Evolutionary conservation across 805 yeast genomes (phyloP), one percentile per base, ranked within the genome.

Genomic region (Metschnikowia noctiluminum): DNA sequence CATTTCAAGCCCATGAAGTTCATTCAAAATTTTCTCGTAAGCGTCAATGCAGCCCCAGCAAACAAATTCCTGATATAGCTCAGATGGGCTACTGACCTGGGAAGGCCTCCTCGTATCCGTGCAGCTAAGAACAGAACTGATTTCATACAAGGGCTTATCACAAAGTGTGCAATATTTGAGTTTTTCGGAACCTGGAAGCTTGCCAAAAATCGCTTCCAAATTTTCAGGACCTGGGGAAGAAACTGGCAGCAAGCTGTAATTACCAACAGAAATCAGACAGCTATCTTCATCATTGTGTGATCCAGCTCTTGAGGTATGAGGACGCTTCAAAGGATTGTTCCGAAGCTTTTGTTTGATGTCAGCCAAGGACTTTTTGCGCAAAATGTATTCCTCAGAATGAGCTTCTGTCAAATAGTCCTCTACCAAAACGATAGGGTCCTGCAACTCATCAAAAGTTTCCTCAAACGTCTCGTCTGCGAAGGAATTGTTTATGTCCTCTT

Each of bases 141-240:
- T 62, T 49, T 85, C 89, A 61, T 84, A 85, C 28, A 85, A 62
- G 13, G 89, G 87, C 46, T 76, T 78, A 35, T 84, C 88, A 62
- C 92, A 85, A 11, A 85, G 68, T n/a, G 83, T 80, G 60, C 92
- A 85, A 57, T 78, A 66, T 51, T 74, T 74, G 35, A 78, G 61
- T 32, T 64, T 48, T 51, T 68, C 69, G 37, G 65, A 55, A 11
- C 74, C 76, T 0, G 74, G 75, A 34, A 70, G 62, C 42, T 63
- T 62, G 15, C 74, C 73, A 56, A 67, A 67, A 34, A 71, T 67
- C 37, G 64, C 68, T 51, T 71, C 73, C 30, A 69, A 55, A 48
- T 64, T 63, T 46, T 66, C 69, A 11, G 30, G 43, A 2, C 37
- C 40, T 7, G 40, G 38, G 13, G 43, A 11, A 11, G 39, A 27